Evolutionary conservation across 148 eudicot species (phyloP).

Genomic region (Amaranthus cruentus): DNA sequence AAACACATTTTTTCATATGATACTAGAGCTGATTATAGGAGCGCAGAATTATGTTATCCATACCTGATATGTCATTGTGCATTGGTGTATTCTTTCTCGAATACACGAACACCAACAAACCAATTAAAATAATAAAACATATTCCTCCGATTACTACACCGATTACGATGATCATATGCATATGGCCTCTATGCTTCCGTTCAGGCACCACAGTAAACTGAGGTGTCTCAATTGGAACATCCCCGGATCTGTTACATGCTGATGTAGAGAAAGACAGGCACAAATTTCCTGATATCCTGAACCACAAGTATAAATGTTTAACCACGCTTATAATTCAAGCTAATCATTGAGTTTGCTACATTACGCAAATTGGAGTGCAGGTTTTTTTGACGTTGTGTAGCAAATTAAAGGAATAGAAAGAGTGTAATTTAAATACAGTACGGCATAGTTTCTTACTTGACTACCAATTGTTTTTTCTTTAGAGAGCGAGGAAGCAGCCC

Average conservation of each 20-base stretch:
- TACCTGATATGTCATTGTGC: constrained; percentile 36
- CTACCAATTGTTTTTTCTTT: constrained; percentile 50
- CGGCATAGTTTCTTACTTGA: constrained; percentile 36
- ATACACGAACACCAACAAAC: constrained; percentile 36
- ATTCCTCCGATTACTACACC: constrained; percentile 46
- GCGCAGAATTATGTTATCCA: constrained; percentile 3
- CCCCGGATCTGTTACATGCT: constrained; percentile 34
- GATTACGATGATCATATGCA: constrained; percentile 37
- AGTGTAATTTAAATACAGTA: background rate
- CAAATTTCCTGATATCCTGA: constrained; percentile 69
- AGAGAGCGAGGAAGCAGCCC: constrained; percentile 71
- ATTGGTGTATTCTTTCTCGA: constrained; percentile 34
- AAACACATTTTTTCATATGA: background rate
- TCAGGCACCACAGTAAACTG: constrained; percentile 50
- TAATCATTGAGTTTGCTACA: too few relatives aligned
- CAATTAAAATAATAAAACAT: constrained; percentile 22
- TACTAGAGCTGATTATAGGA: background rate
- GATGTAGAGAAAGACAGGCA: constrained; percentile 57
- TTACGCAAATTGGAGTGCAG: too few relatives aligned
- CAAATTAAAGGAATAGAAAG: too few relatives aligned
- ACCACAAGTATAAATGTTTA: constrained; percentile 1
- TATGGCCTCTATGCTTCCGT: constrained; percentile 40
- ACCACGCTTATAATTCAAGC: background rate
- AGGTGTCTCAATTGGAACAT: constrained; percentile 53
- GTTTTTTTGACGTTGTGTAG: too few relatives aligned